Evolutionary conservation across 2,329 filamentous ascomycete species (phyloP).

Genomic region (Fusarium nisikadoi): DNA sequence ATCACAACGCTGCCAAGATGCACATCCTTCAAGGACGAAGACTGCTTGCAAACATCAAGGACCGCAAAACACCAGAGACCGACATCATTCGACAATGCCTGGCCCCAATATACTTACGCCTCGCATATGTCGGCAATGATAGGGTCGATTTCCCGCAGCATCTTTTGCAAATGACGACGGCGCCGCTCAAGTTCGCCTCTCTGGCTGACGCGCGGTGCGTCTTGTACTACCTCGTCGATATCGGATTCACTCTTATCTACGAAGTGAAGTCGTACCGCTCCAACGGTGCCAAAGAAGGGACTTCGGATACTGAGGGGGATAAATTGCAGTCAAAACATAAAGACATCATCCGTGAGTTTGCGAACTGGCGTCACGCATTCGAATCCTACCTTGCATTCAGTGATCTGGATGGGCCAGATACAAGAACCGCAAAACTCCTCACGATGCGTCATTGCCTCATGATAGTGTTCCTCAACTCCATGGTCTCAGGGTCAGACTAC

Average conservation of each 20-base stretch:
- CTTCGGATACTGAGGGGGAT: accelerated
- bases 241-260: neutral
- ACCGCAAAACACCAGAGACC: neutral
- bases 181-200: neutral
- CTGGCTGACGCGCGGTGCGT: neutral
- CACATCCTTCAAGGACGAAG: neutral
- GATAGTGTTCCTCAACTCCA: neutral
- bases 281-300: accelerated
- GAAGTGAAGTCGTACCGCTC: neutral
- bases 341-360: neutral
- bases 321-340: neutral
- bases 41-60: neutral
- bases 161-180: neutral
- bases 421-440: neutral
- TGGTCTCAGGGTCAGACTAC: neutral
- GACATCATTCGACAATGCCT: neutral
- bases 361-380: neutral
- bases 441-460: neutral
- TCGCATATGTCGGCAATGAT: neutral
- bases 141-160: neutral
- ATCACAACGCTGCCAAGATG: neutral
- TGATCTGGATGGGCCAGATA: neutral
- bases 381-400: neutral
- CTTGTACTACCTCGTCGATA: neutral
- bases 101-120: neutral